Percentiles rank a stretch among this genome's conserved stretches.
Evolutionary conservation across 257 asterid species (phyloP).

Genomic region (Salvia rosmarinus): DNA sequence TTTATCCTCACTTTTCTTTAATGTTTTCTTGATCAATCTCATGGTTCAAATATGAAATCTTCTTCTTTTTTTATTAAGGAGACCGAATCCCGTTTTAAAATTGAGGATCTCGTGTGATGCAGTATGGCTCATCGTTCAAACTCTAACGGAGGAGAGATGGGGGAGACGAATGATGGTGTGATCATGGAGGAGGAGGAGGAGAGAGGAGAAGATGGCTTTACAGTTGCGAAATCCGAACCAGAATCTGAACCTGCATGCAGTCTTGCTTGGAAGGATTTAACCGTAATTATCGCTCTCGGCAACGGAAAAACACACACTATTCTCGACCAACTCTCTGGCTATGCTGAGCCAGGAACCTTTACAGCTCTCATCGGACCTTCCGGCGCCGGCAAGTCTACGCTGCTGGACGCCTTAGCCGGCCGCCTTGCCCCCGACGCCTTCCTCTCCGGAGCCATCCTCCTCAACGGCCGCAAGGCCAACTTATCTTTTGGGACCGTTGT

Average conservation of each 20-base stretch:
- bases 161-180: not conserved
- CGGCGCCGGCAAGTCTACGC: constrained; percentile 90
- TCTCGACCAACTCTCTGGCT: constrained; percentile 67
- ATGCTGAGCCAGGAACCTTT: constrained; percentile 85
- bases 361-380: constrained; percentile 98
- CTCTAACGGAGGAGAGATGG: not conserved
- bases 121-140: no score
- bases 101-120: not conserved
- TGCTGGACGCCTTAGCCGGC: constrained; percentile 84
- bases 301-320: constrained; percentile 78
- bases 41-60: no score
- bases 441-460: constrained; percentile 75
- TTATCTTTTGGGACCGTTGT: constrained; percentile 89
- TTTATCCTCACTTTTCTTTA: no score
- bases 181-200: not conserved
- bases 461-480: constrained; percentile 90
- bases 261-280: constrained; percentile 82
- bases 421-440: constrained; percentile 83
- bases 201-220: not conserved
- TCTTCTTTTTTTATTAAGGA: not conserved
- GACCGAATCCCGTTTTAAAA: not conserved
- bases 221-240: not conserved
- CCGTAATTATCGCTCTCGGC: constrained; percentile 66
- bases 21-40: no score
- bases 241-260: constrained; percentile 25